Evolutionary conservation across 192 early-diverging fungal species (phyloP).

Genomic region (Coemansia sp.): DNA sequence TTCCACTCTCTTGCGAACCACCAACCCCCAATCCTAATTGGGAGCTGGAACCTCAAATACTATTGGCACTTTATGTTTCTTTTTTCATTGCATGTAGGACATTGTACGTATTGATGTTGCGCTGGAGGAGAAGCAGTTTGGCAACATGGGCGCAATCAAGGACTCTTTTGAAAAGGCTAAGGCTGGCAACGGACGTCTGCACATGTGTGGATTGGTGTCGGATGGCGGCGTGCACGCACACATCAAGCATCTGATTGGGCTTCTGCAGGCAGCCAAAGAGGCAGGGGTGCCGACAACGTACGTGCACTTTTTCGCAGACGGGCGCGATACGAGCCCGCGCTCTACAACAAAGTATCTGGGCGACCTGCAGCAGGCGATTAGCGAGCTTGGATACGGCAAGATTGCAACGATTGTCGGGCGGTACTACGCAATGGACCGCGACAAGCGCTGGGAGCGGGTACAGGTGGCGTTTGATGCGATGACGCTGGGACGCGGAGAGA

Average conservation of each 20-base stretch:
- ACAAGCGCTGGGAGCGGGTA: conserved; percentile 99
- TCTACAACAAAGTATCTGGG: conserved; percentile 80
- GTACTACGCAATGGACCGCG: conserved; percentile 99
- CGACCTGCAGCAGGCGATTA: conserved; percentile 64
- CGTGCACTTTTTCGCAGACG: conserved; percentile 98
- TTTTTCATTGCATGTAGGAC: conserved; percentile 57
- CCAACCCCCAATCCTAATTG: not conserved
- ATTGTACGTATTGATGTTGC: conserved; percentile 97
- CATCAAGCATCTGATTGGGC: conserved; percentile 82
- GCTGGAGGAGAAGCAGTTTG: conserved; percentile 83
- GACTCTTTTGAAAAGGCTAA: conserved; percentile 85
- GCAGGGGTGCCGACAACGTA: conserved; percentile 79
- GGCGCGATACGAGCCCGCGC: conserved; percentile 92
- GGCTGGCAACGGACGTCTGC: conserved; percentile 74
- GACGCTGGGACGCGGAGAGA: conserved; percentile 76
- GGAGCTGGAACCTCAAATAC: not conserved
- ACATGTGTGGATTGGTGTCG: conserved; percentile 91
- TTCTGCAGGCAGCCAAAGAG: conserved; percentile 84
- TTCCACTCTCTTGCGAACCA: not conserved
- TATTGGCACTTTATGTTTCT: too few relatives aligned
- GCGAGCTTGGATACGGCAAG: conserved; percentile 67
- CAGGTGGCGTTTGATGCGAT: conserved; percentile 92
- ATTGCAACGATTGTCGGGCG: conserved; percentile 93
- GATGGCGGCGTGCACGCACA: conserved; percentile 99
- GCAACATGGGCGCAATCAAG: conserved; percentile 68